A percentile compares a stretch with the other conserved stretches of the same genome.
These are phyloP conservation scores for Mycogone perniciosa DNA, from an alignment of 2,329 filamentous ascomycete species.

Conservation along the genomic window DNA sequence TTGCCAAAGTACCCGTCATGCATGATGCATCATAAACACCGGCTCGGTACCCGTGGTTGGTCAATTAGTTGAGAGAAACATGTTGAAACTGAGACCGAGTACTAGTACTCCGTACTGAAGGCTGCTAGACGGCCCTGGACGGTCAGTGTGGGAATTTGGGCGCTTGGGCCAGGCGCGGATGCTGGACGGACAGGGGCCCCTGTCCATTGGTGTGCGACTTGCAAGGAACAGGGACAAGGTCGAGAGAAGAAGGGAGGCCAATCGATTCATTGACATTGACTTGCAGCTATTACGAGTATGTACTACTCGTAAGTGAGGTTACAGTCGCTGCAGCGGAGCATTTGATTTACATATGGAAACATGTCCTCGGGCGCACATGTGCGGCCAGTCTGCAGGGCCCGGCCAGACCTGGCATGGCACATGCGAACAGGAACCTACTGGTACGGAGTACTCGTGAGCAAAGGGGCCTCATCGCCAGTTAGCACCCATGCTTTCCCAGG, in stretches of 20 bases:
- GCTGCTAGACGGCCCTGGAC: conserved; percentile 5
- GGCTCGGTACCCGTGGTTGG: no score
- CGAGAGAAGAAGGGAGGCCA: neutral
- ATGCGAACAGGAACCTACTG: no score
- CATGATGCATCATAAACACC: no score
- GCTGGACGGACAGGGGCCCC: conserved; percentile 4
- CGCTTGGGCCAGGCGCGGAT: conserved; percentile 10
- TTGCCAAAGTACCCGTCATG: no score
- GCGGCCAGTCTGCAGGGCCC: neutral
- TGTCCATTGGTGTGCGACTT: neutral
- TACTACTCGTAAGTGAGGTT: neutral
- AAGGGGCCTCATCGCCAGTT: neutral
- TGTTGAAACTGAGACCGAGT: neutral
- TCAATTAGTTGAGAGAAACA: no score
- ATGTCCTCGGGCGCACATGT: neutral
- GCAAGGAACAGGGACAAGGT: neutral
- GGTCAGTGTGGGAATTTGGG: neutral
- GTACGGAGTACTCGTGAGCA: no score
- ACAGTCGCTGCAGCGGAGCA: neutral
- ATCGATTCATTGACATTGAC: no score
- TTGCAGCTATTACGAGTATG: no score
- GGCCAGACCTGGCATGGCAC: no score
- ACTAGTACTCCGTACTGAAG: conserved; percentile 1
- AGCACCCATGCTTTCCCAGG: conserved; percentile 10
- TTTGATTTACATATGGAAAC: neutral